Conservation (phyloP, 495 filamentous ascomycete species). For the Talaromyces liani region DNA sequence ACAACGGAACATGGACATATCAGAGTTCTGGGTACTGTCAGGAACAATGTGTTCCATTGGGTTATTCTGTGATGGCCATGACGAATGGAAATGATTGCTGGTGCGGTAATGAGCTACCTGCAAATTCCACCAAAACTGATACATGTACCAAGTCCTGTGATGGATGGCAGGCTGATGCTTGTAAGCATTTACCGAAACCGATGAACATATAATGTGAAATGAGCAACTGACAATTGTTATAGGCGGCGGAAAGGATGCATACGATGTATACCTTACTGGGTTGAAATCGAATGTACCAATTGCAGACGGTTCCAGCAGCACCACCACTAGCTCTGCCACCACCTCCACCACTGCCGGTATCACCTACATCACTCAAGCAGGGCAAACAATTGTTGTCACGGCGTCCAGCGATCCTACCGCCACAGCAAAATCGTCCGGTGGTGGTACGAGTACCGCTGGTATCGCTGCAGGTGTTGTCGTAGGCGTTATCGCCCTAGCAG, state of each 20-base stretch:
- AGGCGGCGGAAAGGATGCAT: slow-evolving; percentile 40
- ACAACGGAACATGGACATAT: slow-evolving; percentile 33
- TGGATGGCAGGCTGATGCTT: slow-evolving; percentile 37
- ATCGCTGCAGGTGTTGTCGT: slow-evolving; percentile 88
- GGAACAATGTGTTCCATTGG: slow-evolving; percentile 23
- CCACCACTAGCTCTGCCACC: slow-evolving; percentile 12
- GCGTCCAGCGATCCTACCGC: slow-evolving; percentile 16
- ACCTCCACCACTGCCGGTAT: slow-evolving; percentile 6
- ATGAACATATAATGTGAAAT: not conserved
- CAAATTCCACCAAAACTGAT: slow-evolving; percentile 27
- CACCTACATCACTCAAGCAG: slow-evolving; percentile 22
- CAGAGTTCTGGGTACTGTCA: slow-evolving; percentile 45
- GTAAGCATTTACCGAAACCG: slow-evolving; percentile 25
- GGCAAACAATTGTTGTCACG: slow-evolving; percentile 33
- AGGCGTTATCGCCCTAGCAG: slow-evolving; percentile 63
- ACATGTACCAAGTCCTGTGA: slow-evolving; percentile 33
- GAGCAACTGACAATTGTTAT: slow-evolving; percentile 4
- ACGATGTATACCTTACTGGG: slow-evolving; percentile 40
- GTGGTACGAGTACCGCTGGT: slow-evolving; percentile 55
- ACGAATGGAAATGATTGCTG: slow-evolving; percentile 35
- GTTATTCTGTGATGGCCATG: slow-evolving; percentile 35
- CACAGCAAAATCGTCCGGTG: slow-evolving; percentile 18
- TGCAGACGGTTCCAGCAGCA: slow-evolving; percentile 11
- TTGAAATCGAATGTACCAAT: slow-evolving; percentile 22
- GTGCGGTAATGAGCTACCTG: slow-evolving; percentile 39